These are phyloP conservation scores for Hyphodiscus hymeniophilus DNA, from an alignment of 495 filamentous ascomycete species.

Conservation along the genomic window DNA sequence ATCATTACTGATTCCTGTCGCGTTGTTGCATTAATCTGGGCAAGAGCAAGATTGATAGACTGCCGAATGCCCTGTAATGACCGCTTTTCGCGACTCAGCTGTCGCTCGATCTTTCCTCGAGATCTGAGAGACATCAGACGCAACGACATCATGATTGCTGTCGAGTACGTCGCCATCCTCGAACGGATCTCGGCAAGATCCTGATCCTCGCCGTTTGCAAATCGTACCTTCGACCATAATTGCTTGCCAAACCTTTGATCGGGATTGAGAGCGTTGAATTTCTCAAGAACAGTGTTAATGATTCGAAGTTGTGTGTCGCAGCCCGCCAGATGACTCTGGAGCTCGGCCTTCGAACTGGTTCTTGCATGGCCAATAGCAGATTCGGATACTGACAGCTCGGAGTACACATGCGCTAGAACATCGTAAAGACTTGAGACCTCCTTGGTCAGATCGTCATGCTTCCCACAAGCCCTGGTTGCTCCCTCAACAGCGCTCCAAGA, in stretches of 20 bases:
- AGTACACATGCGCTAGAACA: neutral
- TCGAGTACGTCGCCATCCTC: conserved; percentile 3
- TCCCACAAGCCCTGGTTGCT: conserved; percentile 12
- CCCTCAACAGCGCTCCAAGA: conserved; percentile 11
- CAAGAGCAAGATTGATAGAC: conserved; percentile 1
- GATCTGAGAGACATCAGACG: neutral
- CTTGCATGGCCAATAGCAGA: neutral
- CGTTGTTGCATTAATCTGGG: neutral
- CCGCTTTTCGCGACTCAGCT: neutral
- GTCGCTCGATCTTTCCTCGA: neutral
- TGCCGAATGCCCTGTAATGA: conserved; percentile 1
- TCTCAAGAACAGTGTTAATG: neutral
- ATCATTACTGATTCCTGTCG: conserved; percentile 4
- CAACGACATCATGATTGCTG: conserved; percentile 5
- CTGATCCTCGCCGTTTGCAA: conserved; percentile 3
- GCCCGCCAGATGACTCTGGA: conserved; percentile 1
- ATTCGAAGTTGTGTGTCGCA: conserved; percentile 1
- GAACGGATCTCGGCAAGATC: conserved; percentile 2
- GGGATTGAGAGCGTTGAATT: conserved; percentile 1
- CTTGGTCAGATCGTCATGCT: conserved; percentile 17
- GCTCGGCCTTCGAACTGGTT: neutral
- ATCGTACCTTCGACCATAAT: conserved; percentile 7
- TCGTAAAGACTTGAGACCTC: conserved; percentile 6
- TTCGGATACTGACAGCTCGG: conserved; percentile 1
- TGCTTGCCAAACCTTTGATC: neutral